Percentiles rank a stretch among this genome's conserved stretches.
These are phyloP conservation scores for Botryotinia convoluta DNA, from an alignment of 2,329 filamentous ascomycete genomes.

Conservation along the genomic window DNA sequence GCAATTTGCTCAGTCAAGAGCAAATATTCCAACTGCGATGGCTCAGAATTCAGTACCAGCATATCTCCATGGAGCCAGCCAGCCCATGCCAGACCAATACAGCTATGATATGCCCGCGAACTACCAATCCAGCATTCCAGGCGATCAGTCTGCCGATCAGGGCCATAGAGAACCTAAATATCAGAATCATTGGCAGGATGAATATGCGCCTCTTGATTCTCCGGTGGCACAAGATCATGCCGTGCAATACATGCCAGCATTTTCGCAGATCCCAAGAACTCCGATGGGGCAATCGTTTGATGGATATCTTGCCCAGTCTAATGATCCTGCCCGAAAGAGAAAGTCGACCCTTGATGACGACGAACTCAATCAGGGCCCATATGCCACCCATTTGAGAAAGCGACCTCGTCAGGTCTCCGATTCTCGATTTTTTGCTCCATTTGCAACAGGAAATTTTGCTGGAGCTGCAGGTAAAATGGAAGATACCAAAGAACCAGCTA, in stretches of 20 bases:
- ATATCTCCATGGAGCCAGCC: accelerated
- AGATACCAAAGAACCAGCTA: not conserved
- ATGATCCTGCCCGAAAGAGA: not conserved
- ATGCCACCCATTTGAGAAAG: not conserved
- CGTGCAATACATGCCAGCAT: too few relatives aligned
- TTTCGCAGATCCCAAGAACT: not conserved
- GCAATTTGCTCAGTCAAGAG: too few relatives aligned
- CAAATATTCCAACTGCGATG: too few relatives aligned
- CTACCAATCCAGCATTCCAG: not conserved
- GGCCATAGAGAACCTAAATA: not conserved
- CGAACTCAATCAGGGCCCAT: not conserved
- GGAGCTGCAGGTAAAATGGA: not conserved
- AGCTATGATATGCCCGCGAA: too few relatives aligned
- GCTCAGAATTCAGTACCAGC: too few relatives aligned
- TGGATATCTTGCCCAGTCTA: not conserved
- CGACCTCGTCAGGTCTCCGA: not conserved
- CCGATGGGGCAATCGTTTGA: not conserved
- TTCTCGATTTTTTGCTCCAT: not conserved
- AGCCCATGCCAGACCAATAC: too few relatives aligned
- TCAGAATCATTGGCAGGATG: too few relatives aligned
- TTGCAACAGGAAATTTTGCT: not conserved
- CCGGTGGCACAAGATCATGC: not conserved
- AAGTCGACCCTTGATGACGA: not conserved
- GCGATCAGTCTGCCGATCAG: too few relatives aligned
- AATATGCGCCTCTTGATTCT: not conserved